A percentile compares a stretch with the other conserved stretches of the same genome.
These are phyloP conservation scores for Lolium perenne DNA, from an alignment of 176 grass and related monocot species.

Conservation along the genomic window DNA sequence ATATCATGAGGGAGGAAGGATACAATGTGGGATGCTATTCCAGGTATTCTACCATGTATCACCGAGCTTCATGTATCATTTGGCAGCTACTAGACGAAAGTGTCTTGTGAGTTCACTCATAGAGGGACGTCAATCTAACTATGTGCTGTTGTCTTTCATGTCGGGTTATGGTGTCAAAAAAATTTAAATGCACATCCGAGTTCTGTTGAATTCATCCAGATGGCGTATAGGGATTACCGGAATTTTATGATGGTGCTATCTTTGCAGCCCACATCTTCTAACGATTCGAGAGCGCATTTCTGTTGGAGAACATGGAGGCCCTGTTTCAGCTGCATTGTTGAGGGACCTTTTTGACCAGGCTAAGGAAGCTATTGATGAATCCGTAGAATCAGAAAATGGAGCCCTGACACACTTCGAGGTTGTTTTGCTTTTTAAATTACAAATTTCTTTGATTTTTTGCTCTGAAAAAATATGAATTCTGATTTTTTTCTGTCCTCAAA, in stretches of 20 bases:
- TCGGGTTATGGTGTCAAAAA: background rate
- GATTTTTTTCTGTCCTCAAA: background rate
- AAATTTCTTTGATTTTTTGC: background rate
- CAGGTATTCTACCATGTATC: slow-evolving; percentile 49
- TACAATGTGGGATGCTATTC: slow-evolving; percentile 88
- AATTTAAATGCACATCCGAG: background rate
- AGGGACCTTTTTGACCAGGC: slow-evolving; percentile 55
- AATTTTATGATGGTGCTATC: background rate
- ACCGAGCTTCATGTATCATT: background rate
- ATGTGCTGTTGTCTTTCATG: background rate
- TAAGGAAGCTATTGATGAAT: slow-evolving; percentile 75
- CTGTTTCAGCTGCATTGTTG: slow-evolving; percentile 64
- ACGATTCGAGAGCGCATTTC: slow-evolving; percentile 86
- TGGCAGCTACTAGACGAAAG: background rate
- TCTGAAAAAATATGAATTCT: background rate
- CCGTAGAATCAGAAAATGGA: slow-evolving; percentile 77
- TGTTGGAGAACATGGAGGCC: slow-evolving; percentile 68
- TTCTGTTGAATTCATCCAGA: background rate
- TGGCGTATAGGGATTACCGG: background rate
- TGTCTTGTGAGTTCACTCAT: background rate
- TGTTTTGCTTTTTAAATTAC: slow-evolving; percentile 18
- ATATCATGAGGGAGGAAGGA: slow-evolving; percentile 84
- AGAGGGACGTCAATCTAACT: background rate
- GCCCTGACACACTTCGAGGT: slow-evolving; percentile 91
- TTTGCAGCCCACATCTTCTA: slow-evolving; percentile 81